phyloP scores from a whole-genome alignment of 768 basidiomycete genomes.

The Mycena vulgaris region DNA sequence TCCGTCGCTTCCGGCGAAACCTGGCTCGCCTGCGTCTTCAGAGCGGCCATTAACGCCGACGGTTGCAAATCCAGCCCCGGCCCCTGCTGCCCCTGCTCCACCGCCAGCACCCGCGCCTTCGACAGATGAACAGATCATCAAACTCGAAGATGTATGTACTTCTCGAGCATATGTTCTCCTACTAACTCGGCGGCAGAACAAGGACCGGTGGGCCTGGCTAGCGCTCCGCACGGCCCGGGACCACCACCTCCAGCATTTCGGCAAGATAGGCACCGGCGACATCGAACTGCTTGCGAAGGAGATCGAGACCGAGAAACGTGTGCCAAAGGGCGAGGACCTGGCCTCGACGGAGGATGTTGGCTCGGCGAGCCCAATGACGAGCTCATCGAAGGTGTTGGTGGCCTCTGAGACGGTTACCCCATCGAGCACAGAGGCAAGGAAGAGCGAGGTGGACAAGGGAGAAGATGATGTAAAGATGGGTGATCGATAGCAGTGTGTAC shows the following conservation, averaged over 20 bases:
- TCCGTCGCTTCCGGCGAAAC: slow-evolving; percentile 82
- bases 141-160: slow-evolving; percentile 39
- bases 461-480: slow-evolving; percentile 69
- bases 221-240: slow-evolving; percentile 85
- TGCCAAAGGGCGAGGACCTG: slow-evolving; percentile 55
- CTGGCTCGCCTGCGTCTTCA: slow-evolving; percentile 55
- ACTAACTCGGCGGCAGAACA: slow-evolving; percentile 63
- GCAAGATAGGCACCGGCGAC: slow-evolving; percentile 87
- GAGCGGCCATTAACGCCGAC: slow-evolving; percentile 8
- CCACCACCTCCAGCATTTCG: slow-evolving; percentile 81
- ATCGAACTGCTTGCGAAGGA: slow-evolving; percentile 67
- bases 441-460: slow-evolving; percentile 26
- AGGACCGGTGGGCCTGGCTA: slow-evolving; percentile 85
- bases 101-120: slow-evolving; percentile 46
- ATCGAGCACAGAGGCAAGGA: slow-evolving; percentile 22
- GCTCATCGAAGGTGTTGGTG: slow-evolving; percentile 42
- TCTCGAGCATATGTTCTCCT: not conserved
- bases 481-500: slow-evolving; percentile 37
- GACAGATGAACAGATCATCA: slow-evolving; percentile 36
- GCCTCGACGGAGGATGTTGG: slow-evolving; percentile 49
- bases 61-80: slow-evolving; percentile 39
- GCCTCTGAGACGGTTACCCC: slow-evolving; percentile 33
- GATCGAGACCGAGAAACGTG: slow-evolving; percentile 65
- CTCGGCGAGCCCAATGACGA: slow-evolving; percentile 52
- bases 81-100: slow-evolving; percentile 42